A percentile compares a stretch with the other conserved stretches of the same genome.
phyloP scores from a whole-genome alignment of 345 rosid genomes.

The Lenwebbia sp. region DNA sequence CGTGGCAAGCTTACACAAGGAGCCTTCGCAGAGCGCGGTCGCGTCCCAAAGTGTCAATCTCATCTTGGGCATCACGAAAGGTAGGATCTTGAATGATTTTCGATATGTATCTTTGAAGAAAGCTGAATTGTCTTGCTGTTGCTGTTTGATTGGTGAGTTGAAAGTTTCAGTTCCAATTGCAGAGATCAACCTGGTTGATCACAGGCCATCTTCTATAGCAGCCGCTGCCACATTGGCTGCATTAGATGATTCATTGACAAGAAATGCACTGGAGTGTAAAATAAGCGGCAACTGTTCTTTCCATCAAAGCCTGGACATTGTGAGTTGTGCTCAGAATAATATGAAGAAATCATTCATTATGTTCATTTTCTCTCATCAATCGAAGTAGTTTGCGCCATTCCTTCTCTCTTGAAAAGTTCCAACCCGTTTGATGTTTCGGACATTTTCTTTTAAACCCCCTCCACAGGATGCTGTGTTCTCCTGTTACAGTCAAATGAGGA shows the following conservation, averaged over 20 bases:
- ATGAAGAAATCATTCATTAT: not conserved
- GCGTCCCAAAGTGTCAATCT: conserved; percentile 6
- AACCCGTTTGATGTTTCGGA: not conserved
- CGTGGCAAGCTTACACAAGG: conserved; percentile 10
- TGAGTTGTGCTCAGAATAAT: conserved; percentile 12
- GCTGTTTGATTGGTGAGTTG: not conserved
- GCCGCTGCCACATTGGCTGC: conserved; percentile 39
- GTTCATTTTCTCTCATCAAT: not conserved
- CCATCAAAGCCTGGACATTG: conserved; percentile 31
- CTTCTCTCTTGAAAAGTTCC: not conserved
- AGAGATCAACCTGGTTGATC: conserved; percentile 31
- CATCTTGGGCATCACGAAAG: conserved; percentile 23
- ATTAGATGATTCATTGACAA: conserved; percentile 22
- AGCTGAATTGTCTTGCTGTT: not conserved
- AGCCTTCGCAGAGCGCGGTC: conserved; percentile 4
- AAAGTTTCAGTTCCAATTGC: not conserved
- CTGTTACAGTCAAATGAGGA: conserved; percentile 38
- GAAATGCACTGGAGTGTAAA: conserved; percentile 21
- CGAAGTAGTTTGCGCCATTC: not conserved
- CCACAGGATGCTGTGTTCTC: conserved; percentile 40
- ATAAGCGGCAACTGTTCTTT: conserved; percentile 14
- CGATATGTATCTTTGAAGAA: not conserved
- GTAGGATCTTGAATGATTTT: conserved; percentile 5
- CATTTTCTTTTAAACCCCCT: not conserved
- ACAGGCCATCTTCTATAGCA: conserved; percentile 45